Percentiles rank a stretch among this genome's conserved stretches.
phyloP scores from a whole-genome alignment of 371 early-diverging fungal species.

The Mycotypha africana region DNA sequence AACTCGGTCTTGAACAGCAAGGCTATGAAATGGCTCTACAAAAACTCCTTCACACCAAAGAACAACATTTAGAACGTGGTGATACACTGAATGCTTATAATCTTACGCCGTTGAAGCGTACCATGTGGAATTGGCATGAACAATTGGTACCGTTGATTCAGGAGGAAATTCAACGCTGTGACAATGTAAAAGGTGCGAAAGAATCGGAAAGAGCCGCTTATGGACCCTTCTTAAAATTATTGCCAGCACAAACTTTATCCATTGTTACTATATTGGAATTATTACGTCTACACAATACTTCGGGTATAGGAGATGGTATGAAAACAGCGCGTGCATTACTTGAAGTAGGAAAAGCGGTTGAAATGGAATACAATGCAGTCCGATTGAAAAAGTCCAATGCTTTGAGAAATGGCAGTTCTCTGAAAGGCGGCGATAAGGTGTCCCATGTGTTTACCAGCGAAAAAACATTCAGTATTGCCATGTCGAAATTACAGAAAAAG shows the following conservation, averaged over 20 bases:
- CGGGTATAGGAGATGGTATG: slow-evolving; percentile 60
- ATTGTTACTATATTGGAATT: slow-evolving; percentile 84
- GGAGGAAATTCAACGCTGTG: slow-evolving; percentile 53
- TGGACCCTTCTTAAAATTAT: slow-evolving; percentile 68
- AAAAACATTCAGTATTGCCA: slow-evolving; percentile 72
- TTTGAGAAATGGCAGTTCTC: slow-evolving; percentile 26
- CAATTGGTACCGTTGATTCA: slow-evolving; percentile 60
- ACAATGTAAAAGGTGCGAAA: too few species aligned
- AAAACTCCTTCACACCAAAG: slow-evolving; percentile 55
- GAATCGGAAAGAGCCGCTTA: slow-evolving; percentile 43
- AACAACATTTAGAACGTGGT: slow-evolving; percentile 48
- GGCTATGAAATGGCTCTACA: slow-evolving; percentile 77
- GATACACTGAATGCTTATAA: slow-evolving; percentile 52
- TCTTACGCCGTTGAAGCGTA: slow-evolving; percentile 44
- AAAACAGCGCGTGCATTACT: slow-evolving; percentile 59
- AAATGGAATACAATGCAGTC: slow-evolving; percentile 80
- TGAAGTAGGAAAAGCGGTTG: slow-evolving; percentile 74
- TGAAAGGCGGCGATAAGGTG: too few species aligned
- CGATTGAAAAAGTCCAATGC: slow-evolving; percentile 51
- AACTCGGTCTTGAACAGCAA: slow-evolving; percentile 81
- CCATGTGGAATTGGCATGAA: slow-evolving; percentile 79
- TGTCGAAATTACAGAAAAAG: slow-evolving; percentile 66
- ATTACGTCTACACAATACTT: slow-evolving; percentile 57
- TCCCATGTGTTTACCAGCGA: slow-evolving; percentile 47
- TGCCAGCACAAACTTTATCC: slow-evolving; percentile 74